Evolutionary conservation across 2,329 filamentous ascomycete species (phyloP).

Genomic region (Monilinia fructigena): DNA sequence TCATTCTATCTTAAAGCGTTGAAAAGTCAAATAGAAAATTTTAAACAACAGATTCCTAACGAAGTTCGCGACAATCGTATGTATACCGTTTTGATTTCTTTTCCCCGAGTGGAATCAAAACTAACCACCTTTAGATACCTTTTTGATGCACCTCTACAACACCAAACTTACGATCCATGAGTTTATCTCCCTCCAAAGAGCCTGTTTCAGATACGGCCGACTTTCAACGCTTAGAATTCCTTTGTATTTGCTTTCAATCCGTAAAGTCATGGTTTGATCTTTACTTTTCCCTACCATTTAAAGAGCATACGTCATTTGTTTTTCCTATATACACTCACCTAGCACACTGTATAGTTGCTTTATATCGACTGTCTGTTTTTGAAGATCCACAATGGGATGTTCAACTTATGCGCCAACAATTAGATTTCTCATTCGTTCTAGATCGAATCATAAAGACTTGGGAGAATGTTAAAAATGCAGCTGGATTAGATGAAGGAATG

Average conservation of each 20-base stretch:
- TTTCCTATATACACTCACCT: conserved; percentile 12
- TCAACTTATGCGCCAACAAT: conserved; percentile 6
- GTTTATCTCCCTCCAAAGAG: background rate
- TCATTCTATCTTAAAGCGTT: conserved; percentile 40
- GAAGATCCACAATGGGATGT: conserved; percentile 20
- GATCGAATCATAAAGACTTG: background rate
- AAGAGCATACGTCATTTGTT: conserved; percentile 5
- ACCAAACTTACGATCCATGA: conserved; percentile 23
- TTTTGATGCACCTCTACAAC: conserved; percentile 19
- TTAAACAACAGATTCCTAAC: conserved; percentile 67
- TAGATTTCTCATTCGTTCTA: conserved; percentile 14
- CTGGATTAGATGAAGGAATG: background rate
- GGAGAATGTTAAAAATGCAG: background rate
- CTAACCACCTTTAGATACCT: background rate
- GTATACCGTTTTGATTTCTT: background rate
- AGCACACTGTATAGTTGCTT: conserved; percentile 15
- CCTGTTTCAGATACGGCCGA: background rate
- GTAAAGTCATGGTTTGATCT: conserved; percentile 24
- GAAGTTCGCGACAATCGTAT: conserved; percentile 44
- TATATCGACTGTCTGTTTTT: conserved; percentile 16
- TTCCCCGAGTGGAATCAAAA: background rate
- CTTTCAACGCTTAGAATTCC: conserved; percentile 10
- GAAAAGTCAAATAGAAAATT: conserved; percentile 60
- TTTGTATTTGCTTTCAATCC: conserved; percentile 18
- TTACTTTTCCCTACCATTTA: conserved; percentile 8